Evolutionary conservation across 2,329 filamentous ascomycete genomes (phyloP), one percentile per base, ranked within the genome.

Genomic region (Apiospora hydei): DNA sequence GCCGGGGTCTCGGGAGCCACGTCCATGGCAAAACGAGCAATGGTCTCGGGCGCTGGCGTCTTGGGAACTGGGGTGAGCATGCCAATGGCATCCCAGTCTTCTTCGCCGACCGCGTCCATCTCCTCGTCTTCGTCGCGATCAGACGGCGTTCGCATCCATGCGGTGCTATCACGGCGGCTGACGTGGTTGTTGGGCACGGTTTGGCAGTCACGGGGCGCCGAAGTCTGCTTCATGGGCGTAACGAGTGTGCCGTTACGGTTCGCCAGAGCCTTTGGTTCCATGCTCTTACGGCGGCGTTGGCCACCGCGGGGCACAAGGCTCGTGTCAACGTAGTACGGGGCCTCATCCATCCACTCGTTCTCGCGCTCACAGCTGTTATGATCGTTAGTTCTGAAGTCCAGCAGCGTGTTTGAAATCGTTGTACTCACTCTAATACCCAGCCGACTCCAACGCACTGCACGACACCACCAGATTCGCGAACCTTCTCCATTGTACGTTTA

Each of bases 401-500:
- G 8, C 38, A 41, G 34, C 34, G 34, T 44, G 18, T n/a, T 70
- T 51, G 34, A 5, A 61, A 69, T 24, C 18, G 7, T 14, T 47
- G 26, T 72, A 89, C 92, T 88, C 89, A 94, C 92, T 97, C 94
- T 74, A 97, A 87, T 71, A 96, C 93, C 94, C 94, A 98, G 75
- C 91, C 91, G 67, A 97, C 93, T 69, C 94, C 94, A 71, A 98
- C 94, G 82, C 94, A 97, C 76, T 94, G 91, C 49, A 98, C 93
- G 43, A 93, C 86, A 7, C 94, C 94, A 18, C 89, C 87, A 51
- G 89, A 91, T 77, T 92, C 88, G 72, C 90, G 87, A 8, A 96
- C 92, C 82, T 95, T 97, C 79, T 97, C 92, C 75, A 98, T 83
- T 0, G 94, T 97, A 38, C 92, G 87, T 78, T 92, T 91, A 57